Evolutionary conservation across 176 grass and related monocot genomes (phyloP), one percentile per base, ranked within the genome.

Genomic region (Zizania latifolia): DNA sequence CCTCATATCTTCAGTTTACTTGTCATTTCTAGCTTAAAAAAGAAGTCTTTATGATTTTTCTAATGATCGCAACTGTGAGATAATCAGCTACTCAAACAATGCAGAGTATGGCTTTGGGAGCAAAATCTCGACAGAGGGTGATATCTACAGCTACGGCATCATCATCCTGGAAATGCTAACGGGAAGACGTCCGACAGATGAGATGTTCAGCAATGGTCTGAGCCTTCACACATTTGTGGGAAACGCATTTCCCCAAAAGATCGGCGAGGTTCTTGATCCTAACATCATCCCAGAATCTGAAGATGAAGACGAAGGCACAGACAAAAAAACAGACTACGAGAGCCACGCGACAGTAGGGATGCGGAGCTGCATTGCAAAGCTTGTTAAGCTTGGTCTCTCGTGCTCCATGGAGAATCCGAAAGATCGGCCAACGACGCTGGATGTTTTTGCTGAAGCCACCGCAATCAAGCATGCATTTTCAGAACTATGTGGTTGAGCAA

Each of bases 81-180:
- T 27, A 67, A 41, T 5, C 26, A 0, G 23, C 36, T 10, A 1
- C 8, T 68, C 3, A 44, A 28, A 36, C 6, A 36, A 36, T 36
- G 34, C 60, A 86, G 84, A 86, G 23, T 81, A 86, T 30, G 75
- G 68, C 10, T 45, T 74, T 9, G 84, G 78, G 17, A 68, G 58
- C 38, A 41, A 80, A 15, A 48, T 81, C 29, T 81, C 84, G 3
- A 71, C 19, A 6, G 44, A n/a, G 4, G 84, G 70, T 35, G 84
- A 86, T 76, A 62, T 86, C 10, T 86, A 86, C 15, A 86, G 84
- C 84, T 86, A 81, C 12, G 78, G 84, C 40, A 68, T 86, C 3
- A 45, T 86, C 27, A 51, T 86, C 16, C 21, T 86, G 26, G 84
- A 86, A 55, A 43, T 86, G 59, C 58, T 86, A 65, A 85, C 75